Evolutionary conservation across 1,284 basidiomycete species (phyloP), one percentile per base, ranked within the genome.

Genomic region (Cutaneotrichosporon curvatum): DNA sequence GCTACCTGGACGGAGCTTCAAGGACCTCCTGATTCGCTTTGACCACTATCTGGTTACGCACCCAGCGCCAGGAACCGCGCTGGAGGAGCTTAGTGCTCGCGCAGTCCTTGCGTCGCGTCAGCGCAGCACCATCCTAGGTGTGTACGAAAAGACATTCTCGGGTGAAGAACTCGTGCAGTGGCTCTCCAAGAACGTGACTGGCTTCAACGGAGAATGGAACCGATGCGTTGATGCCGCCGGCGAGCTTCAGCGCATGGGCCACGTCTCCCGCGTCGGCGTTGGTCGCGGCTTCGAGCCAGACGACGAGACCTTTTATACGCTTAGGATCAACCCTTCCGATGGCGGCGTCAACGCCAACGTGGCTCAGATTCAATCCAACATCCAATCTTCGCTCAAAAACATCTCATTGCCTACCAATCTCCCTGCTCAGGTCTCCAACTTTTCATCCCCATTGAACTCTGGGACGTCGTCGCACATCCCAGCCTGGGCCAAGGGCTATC

Each of bases 131-230:
- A 75, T 92, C 19, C 69, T 92, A n/a, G 88, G 88, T 21, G 86
- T 88, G 67, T 91, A 91, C 59, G 79, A 82, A 36, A 83, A 87
- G 56, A 85, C 84, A 51, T 90, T 90, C 67, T 81, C 80, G 4
- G 86, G 86, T 40, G 84, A 85, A 35, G 86, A 88, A 53, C 80
- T 88, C 53, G 82, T 82, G 15, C 74, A 76, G 23, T 89, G 85
- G 85, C 69, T 89, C 43, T 78, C 78, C 50, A 77, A 78, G 48
- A 81, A 82, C 53, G 78, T 87, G 4, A 76, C 79, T 51, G 83
- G 77, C 10, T 80, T 87, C 55, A 80, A 78, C 18, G 83, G 81
- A 14, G 83, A 78, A 63, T 73, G 85, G 51, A 85, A 89, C 55
- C 76, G 79, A 38, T 86, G 86, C 3, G 84, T 85, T 56, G 81